Base-by-base conservation (phyloP, 148 eudicot genomes). In the Diospyros kaki region DNA sequence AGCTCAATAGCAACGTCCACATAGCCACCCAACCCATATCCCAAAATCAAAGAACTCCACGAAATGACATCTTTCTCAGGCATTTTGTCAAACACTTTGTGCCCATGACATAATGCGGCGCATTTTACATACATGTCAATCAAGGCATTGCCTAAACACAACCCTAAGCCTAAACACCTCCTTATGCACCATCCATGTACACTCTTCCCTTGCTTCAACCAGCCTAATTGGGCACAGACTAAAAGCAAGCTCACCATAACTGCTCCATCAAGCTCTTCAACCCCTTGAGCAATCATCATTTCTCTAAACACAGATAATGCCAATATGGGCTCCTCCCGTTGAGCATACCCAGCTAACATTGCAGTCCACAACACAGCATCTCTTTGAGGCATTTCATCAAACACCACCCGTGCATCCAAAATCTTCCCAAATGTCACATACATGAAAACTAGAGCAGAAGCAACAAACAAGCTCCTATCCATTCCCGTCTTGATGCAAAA, bases 161-260 rank as follows among this genome's bases (percentile, higher is more conserved):
- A 39, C 43, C 59, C 72, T 39, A 69, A 38, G 4, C 45, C 18
- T 14, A 39, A n/a, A 53, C 59, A 51, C 59, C 72, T 69, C 39
- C 72, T 69, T 7, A 69, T 5, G 59, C 72, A 69, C 72, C 72
- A 69, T 17, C 72, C 72, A 69, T 69, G 72, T 38, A 69, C 59
- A 69, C 72, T 69, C 72, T 69, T 69, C 42, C 72, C 72, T 11
- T 69, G 60, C 45, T 69, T 69, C 72, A 69, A 69, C 72, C 72
- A 69, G 1, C 72, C 72, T 42, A 53, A 51, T 6, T 69, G 72
- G 9, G 59, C 17, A 13, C 72, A 69, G 6, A 53, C 38, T 59
- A 52, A 53, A 28, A 69, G 72, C 59, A 69, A 69, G 72, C 72
- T 69, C 60, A 53, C 72, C 72, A 69, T 69, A 52, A 69, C 72